Percentiles rank a stretch among this genome's conserved stretches.
These are phyloP conservation scores for Yamadazyma sp. DNA, from an alignment of 805 yeast genomes.

Conservation along the genomic window DNA sequence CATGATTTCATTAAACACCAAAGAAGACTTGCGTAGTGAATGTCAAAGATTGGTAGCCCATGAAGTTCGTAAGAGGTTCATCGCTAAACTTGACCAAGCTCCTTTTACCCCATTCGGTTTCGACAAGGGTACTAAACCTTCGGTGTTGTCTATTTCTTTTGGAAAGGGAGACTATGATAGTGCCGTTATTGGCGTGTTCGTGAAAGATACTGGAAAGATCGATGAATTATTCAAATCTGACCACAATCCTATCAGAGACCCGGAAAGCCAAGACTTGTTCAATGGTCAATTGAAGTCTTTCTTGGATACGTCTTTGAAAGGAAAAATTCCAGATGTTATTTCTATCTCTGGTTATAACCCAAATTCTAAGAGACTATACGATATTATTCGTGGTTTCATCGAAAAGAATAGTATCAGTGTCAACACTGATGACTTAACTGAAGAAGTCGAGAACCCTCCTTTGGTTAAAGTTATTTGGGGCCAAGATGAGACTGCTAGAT, in stretches of 20 bases:
- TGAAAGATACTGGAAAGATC: constrained; percentile 80
- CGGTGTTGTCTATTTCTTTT: constrained; percentile 75
- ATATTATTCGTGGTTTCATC: constrained; percentile 55
- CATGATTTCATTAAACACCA: constrained; percentile 69
- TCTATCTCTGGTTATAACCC: constrained; percentile 88
- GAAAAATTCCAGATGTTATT: constrained; percentile 74
- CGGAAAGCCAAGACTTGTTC: constrained; percentile 45
- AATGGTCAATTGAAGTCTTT: constrained; percentile 66
- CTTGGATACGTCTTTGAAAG: constrained; percentile 56
- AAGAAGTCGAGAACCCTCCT: constrained; percentile 42
- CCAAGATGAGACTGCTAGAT: constrained; percentile 88
- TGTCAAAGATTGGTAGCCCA: constrained; percentile 70
- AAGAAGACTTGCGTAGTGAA: constrained; percentile 75
- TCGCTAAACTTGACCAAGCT: constrained; percentile 82
- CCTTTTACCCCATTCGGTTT: constrained; percentile 83
- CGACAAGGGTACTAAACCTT: constrained; percentile 79
- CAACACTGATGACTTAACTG: constrained; percentile 45
- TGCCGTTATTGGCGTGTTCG: constrained; percentile 78
- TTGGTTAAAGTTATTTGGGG: constrained; percentile 74
- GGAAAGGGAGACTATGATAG: constrained; percentile 86
- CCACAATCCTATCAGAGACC: constrained; percentile 56
- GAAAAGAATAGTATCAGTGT: constrained; percentile 54
- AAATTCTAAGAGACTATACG: constrained; percentile 59
- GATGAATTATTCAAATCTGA: constrained; percentile 77
- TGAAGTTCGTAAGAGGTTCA: constrained; percentile 68